These are phyloP conservation scores for Fusarium buharicum DNA, from an alignment of 2,329 filamentous ascomycete species.

Conservation along the genomic window DNA sequence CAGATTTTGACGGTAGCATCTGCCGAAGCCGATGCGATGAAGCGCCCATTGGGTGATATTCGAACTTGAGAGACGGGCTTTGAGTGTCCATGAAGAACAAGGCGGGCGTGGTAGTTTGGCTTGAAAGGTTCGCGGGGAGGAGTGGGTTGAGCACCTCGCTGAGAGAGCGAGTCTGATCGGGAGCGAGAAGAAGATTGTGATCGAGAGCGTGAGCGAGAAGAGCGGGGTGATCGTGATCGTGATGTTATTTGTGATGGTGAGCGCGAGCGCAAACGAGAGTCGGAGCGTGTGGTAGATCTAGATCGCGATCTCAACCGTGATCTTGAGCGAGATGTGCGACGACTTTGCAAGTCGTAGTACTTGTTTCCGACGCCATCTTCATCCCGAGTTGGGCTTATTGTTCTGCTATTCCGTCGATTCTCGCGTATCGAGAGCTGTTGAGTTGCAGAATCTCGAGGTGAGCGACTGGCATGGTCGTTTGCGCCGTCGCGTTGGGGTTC, in stretches of 20 bases:
- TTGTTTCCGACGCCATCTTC: conserved; percentile 39
- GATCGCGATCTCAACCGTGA: conserved; percentile 51
- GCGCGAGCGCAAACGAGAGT: conserved; percentile 49
- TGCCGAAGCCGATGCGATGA: conserved; percentile 90
- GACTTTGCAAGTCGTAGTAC: conserved; percentile 44
- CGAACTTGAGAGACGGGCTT: conserved; percentile 84
- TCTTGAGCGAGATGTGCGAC: conserved; percentile 48
- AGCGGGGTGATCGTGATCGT: conserved; percentile 46
- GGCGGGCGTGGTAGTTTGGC: conserved; percentile 75
- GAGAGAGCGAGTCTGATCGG: conserved; percentile 46
- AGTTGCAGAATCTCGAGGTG: conserved; percentile 16
- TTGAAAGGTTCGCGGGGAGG: conserved; percentile 61
- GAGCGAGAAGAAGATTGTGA: conserved; percentile 49
- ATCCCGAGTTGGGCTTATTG: conserved; percentile 42
- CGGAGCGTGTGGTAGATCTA: conserved; percentile 53
- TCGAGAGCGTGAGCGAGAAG: conserved; percentile 46
- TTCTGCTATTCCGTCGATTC: conserved; percentile 34
- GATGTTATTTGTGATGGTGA: conserved; percentile 48
- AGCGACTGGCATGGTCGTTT: conserved; percentile 17
- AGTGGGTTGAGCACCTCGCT: conserved; percentile 45
- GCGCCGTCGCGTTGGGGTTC: conserved; percentile 38
- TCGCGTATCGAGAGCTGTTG: conserved; percentile 38
- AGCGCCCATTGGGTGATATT: conserved; percentile 89
- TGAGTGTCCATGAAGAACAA: conserved; percentile 80
- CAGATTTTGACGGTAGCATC: conserved; percentile 94